Evolutionary conservation across 2,329 filamentous ascomycete genomes (phyloP).

Genomic region (Alternaria gansuensis): DNA sequence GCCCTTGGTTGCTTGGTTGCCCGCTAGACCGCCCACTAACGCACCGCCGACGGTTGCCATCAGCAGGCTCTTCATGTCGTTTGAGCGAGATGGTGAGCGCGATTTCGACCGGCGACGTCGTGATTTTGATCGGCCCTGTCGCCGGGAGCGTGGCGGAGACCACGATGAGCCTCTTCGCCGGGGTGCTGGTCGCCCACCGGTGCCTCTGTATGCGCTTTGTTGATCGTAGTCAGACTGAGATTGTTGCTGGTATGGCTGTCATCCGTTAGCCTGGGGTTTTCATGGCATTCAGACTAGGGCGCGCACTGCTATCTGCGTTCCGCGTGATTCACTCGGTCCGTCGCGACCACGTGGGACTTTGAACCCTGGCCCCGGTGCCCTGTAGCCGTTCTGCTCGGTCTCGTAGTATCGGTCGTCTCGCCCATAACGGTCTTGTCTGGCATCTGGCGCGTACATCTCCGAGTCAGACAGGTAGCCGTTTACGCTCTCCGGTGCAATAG

Average conservation of each 20-base stretch:
- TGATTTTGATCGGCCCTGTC: slow-evolving; percentile 20
- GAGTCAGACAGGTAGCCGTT: slow-evolving; percentile 11
- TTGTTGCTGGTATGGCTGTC: slow-evolving; percentile 13
- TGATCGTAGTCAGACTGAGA: slow-evolving; percentile 15
- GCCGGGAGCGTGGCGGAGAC: slow-evolving; percentile 39
- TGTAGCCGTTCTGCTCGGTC: slow-evolving; percentile 29
- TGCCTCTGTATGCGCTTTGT: slow-evolving; percentile 1
- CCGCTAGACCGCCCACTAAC: slow-evolving; percentile 47
- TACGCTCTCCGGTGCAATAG: background rate
- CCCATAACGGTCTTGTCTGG: slow-evolving; percentile 24
- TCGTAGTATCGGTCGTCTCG: slow-evolving; percentile 28
- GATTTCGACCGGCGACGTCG: slow-evolving; percentile 32
- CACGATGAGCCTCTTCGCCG: slow-evolving; percentile 39
- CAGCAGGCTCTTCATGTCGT: slow-evolving; percentile 35
- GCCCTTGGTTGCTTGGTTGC: slow-evolving; percentile 35
- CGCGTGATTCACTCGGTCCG: slow-evolving; percentile 21
- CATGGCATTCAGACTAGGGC: slow-evolving; percentile 9
- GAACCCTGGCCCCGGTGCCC: slow-evolving; percentile 24
- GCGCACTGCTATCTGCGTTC: slow-evolving; percentile 32
- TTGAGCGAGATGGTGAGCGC: slow-evolving; percentile 36
- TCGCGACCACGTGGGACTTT: slow-evolving; percentile 26
- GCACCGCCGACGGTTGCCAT: slow-evolving; percentile 45
- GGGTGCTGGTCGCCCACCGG: slow-evolving; percentile 28
- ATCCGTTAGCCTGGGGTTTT: slow-evolving; percentile 7
- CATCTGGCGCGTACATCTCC: slow-evolving; percentile 34